These are phyloP conservation scores for Lachancea quebecensis DNA, from an alignment of 805 yeast species.

Conservation along the genomic window DNA sequence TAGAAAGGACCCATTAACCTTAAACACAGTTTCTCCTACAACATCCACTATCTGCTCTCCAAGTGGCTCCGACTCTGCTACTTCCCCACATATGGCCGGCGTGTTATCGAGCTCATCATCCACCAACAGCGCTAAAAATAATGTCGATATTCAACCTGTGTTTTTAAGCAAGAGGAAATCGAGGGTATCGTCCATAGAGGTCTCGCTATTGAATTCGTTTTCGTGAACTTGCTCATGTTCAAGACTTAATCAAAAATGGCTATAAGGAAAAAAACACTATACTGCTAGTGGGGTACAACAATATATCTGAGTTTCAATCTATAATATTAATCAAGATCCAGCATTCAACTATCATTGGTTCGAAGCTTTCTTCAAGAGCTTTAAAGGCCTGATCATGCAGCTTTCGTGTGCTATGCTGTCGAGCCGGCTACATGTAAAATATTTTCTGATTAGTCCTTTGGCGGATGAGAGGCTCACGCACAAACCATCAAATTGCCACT, in stretches of 20 bases:
- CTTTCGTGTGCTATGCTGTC: neutral
- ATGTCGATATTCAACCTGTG: neutral
- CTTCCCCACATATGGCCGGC: slow-evolving; percentile 1
- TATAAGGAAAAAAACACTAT: neutral
- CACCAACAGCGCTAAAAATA: neutral
- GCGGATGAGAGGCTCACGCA: no score
- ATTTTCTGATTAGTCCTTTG: neutral
- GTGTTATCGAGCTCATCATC: neutral
- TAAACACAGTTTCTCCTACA: neutral
- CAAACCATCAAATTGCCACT: no score
- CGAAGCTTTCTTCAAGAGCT: neutral
- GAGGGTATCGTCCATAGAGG: slow-evolving; percentile 7
- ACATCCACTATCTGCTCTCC: slow-evolving; percentile 1
- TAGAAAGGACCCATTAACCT: neutral
- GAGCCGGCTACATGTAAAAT: neutral
- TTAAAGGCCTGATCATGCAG: neutral
- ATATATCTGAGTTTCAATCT: neutral
- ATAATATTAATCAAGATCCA: neutral
- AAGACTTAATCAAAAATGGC: neutral
- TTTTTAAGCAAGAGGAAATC: slow-evolving; percentile 4
- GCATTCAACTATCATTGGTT: neutral
- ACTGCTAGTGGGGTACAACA: neutral
- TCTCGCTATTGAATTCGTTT: slow-evolving; percentile 6
- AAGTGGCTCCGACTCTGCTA: slow-evolving; percentile 2
- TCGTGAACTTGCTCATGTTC: neutral